Conservation (phyloP, 2,329 filamentous ascomycete genomes). For the Periglandula ipomoeae region DNA sequence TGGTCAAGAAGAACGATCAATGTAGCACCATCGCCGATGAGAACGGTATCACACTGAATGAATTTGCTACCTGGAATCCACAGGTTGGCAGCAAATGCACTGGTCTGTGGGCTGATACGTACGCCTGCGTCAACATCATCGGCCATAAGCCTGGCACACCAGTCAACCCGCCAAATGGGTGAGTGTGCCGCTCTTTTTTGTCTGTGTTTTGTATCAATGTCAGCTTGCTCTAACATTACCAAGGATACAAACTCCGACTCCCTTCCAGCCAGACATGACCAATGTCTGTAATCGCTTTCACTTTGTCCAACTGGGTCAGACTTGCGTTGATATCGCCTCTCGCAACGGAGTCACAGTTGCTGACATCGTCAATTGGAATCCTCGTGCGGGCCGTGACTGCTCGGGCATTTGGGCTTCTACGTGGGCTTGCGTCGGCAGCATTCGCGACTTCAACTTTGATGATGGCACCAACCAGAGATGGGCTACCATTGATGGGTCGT, state of each 20-base stretch:
- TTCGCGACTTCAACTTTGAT: neutral
- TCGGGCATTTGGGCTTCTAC: slow-evolving; percentile 7
- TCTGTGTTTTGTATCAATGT: no score
- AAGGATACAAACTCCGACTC: slow-evolving; percentile 9
- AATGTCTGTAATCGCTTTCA: slow-evolving; percentile 11
- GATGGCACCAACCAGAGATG: neutral
- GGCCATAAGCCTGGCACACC: neutral
- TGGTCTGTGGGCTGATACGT: slow-evolving; percentile 4
- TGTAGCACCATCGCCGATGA: slow-evolving; percentile 16
- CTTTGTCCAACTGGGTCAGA: neutral
- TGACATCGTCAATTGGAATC: slow-evolving; percentile 7
- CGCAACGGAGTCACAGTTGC: neutral
- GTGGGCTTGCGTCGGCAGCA: slow-evolving; percentile 7
- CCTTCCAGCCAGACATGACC: slow-evolving; percentile 8
- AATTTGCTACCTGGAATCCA: slow-evolving; percentile 17
- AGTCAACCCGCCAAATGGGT: slow-evolving; percentile 1
- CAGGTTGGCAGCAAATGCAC: slow-evolving; percentile 9
- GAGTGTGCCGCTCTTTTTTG: no score
- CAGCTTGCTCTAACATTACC: no score
- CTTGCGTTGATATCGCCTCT: neutral
- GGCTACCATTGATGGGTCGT: neutral
- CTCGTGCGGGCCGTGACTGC: slow-evolving; percentile 5
- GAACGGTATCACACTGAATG: slow-evolving; percentile 13
- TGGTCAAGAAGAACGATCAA: slow-evolving; percentile 12
- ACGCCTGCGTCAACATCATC: neutral